phyloP scores from a whole-genome alignment of 2,329 filamentous ascomycete species.

The Chaetomiaceae sp. region DNA sequence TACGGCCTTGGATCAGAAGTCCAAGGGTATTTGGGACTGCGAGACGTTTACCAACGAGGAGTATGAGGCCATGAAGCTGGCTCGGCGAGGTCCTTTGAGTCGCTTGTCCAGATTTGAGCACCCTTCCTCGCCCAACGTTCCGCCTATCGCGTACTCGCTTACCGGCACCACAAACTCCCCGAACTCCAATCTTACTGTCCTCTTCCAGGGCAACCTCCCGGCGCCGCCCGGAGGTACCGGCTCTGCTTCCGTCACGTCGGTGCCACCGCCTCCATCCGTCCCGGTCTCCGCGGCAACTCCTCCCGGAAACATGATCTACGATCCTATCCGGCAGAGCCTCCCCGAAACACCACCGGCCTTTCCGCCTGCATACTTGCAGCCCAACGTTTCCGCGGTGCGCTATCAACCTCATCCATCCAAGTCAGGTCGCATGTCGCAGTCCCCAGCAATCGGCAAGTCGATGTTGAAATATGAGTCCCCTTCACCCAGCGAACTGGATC shows the following conservation, averaged over 20 bases:
- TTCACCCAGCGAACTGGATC: constrained; percentile 30
- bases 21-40: constrained; percentile 79
- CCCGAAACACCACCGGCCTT: constrained; percentile 44
- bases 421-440: constrained; percentile 25
- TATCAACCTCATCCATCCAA: constrained; percentile 38
- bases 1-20: constrained; percentile 80
- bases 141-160: constrained; percentile 75
- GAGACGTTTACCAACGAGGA: constrained; percentile 67
- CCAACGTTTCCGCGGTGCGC: constrained; percentile 45
- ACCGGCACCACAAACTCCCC: constrained; percentile 83
- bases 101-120: constrained; percentile 44
- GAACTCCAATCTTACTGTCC: constrained; percentile 74
- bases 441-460: constrained; percentile 26
- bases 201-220: constrained; percentile 60
- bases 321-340: constrained; percentile 54
- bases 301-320: constrained; percentile 57
- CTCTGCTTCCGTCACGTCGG: neutral
- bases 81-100: constrained; percentile 42
- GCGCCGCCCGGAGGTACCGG: constrained; percentile 10
- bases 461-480: constrained; percentile 24
- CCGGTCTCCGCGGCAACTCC: constrained; percentile 44
- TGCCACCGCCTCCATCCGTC: constrained; percentile 17
- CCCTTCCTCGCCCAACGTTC: constrained; percentile 47
- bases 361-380: constrained; percentile 47
- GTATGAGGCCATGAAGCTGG: constrained; percentile 64